These are phyloP conservation scores for Clarireedia sp. DNA, from an alignment of 2,329 filamentous ascomycete genomes.

Conservation along the genomic window DNA sequence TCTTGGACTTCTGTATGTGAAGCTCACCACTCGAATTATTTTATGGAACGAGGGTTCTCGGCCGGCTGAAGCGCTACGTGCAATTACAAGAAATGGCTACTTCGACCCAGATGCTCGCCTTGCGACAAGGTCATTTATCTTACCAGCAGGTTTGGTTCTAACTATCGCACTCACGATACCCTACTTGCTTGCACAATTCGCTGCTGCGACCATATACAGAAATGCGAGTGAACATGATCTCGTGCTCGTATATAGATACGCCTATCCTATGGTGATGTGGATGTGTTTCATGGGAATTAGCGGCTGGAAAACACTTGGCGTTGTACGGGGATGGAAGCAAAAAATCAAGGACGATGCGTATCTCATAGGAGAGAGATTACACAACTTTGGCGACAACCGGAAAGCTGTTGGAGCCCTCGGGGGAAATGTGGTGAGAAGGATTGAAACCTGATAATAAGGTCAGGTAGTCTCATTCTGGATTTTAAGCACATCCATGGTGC, in stretches of 20 bases:
- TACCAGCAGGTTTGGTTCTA: conserved; percentile 63
- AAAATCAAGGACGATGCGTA: conserved; percentile 92
- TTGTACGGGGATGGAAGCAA: conserved; percentile 68
- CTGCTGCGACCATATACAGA: conserved; percentile 35
- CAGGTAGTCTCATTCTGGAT: background rate
- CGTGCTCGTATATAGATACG: conserved; percentile 48
- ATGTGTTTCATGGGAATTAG: conserved; percentile 37
- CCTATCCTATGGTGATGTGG: conserved; percentile 57
- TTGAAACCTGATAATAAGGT: conserved; percentile 19
- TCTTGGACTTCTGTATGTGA: conserved; percentile 81
- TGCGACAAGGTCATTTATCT: conserved; percentile 77
- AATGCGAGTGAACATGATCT: conserved; percentile 20
- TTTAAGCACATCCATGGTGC: background rate
- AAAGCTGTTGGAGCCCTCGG: conserved; percentile 15
- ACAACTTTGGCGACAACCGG: conserved; percentile 69
- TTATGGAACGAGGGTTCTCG: conserved; percentile 62
- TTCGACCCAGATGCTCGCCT: conserved; percentile 69
- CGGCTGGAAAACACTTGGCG: conserved; percentile 45
- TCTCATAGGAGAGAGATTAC: conserved; percentile 84
- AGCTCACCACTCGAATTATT: conserved; percentile 65
- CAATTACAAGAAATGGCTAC: conserved; percentile 67
- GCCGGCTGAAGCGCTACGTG: conserved; percentile 64
- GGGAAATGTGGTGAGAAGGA: conserved; percentile 16
- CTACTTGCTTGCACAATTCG: conserved; percentile 45
- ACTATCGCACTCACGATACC: conserved; percentile 56